Base-by-base conservation (phyloP, 2,329 filamentous ascomycete species). In the Aspergillus phoenicis region DNA sequence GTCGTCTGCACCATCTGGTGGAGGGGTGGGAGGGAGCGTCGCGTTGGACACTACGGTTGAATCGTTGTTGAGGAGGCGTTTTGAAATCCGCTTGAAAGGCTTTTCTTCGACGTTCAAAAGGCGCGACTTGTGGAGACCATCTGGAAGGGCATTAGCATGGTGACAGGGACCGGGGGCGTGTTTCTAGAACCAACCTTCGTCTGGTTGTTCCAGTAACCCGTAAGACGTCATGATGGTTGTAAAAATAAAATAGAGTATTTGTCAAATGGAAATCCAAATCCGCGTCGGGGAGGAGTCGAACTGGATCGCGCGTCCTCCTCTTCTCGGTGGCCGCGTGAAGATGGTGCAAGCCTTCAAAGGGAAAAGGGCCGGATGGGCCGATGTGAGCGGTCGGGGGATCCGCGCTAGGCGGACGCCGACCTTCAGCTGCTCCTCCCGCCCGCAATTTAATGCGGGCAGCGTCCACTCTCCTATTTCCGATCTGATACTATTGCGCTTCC, bases 81-180 rank as follows among this genome's bases (percentile, higher is more conserved):
- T 93, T 22, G 91, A 91, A 62, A 97, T 87, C 62, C 93, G 89
- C 75, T 91, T 91, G 81, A 96, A 97, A 0, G 93, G 92, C 61
- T 93, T 93, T 73, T 96, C 91, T 81, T 98, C 94, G 63, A 97
- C 89, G 65, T 91, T 91, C 39, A 97, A 85, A 4, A 97, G 89
- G 45, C 94, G 91, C 30, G 85, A 85, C 72, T 93, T 94, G 81
- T 97, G 94, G 39, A 97, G 88, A 65, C 92, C 89, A 75, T 92
- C 89, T 88, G 69, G 45, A 60, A 51, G 7, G 10, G 52, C 59
- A 63, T 72, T 64, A 71, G 67, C 53, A 45, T 15, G 57, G 59
- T 57, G 62, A 62, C 26, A 63, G 53, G 52, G 51, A 53, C 45
- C 20, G 20, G 28, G 28, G 36, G 47, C 28, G 26, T 53, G 53